These are phyloP conservation scores for Colletotrichum cereale DNA, from an alignment of 2,329 filamentous ascomycete genomes.

Conservation along the genomic window DNA sequence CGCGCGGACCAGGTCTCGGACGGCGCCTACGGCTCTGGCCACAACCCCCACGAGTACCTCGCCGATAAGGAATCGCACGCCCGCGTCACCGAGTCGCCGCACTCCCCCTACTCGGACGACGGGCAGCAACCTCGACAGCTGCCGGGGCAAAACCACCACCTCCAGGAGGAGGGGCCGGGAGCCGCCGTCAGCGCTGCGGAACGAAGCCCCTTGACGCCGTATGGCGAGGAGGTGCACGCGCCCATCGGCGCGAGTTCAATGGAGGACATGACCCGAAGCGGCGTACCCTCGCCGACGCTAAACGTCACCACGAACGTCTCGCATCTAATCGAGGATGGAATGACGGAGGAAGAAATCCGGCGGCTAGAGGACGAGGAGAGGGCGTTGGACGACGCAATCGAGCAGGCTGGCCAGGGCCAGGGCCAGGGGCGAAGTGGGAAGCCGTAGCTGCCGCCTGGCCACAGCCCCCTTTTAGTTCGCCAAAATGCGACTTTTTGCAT, in stretches of 20 bases:
- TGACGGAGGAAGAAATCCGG: constrained; percentile 69
- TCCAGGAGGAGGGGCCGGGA: not conserved
- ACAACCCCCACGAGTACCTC: constrained; percentile 54
- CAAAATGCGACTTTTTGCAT: constrained; percentile 11
- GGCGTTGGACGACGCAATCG: constrained; percentile 68
- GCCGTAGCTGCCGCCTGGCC: not conserved
- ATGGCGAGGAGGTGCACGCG: constrained; percentile 21
- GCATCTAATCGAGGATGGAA: constrained; percentile 70
- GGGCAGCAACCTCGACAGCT: constrained; percentile 44
- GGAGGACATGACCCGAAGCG: constrained; percentile 21
- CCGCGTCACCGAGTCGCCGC: constrained; percentile 54
- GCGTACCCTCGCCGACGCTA: constrained; percentile 28
- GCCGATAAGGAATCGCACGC: constrained; percentile 60
- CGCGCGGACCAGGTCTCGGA: constrained; percentile 43
- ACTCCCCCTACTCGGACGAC: constrained; percentile 60
- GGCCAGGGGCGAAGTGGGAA: constrained; percentile 18
- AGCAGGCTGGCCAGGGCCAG: constrained; percentile 53
- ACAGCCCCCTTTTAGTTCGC: not conserved
- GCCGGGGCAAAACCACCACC: constrained; percentile 32
- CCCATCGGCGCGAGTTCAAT: constrained; percentile 19
- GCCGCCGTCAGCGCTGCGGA: constrained; percentile 8
- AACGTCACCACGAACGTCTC: constrained; percentile 55
- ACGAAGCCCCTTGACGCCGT: constrained; percentile 23
- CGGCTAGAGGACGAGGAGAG: constrained; percentile 69
- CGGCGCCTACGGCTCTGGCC: constrained; percentile 46